phyloP scores from a whole-genome alignment of 2,329 filamentous ascomycete species.

The Leptographium radiaticola region DNA sequence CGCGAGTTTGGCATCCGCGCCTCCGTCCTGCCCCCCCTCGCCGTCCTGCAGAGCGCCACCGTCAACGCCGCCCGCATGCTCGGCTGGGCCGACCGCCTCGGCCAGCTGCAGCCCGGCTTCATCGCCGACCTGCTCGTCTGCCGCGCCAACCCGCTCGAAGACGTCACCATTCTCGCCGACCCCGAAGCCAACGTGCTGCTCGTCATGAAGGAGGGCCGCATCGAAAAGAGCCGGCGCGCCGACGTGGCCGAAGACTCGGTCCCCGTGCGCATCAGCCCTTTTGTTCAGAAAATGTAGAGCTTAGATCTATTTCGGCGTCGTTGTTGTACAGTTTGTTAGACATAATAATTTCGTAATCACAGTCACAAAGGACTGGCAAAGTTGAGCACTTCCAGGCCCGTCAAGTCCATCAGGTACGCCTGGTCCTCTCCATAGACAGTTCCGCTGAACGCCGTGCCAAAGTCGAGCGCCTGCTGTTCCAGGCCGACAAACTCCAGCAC shows the following conservation, averaged over 20 bases:
- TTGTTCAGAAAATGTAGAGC: background rate
- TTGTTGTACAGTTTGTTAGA: background rate
- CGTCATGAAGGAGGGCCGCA: slow-evolving; percentile 38
- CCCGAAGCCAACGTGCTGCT: slow-evolving; percentile 30
- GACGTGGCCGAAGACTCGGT: background rate
- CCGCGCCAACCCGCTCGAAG: slow-evolving; percentile 35
- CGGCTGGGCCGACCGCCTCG: slow-evolving; percentile 27
- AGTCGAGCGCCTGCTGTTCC: background rate
- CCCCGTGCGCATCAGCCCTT: background rate
- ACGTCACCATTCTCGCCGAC: slow-evolving; percentile 33
- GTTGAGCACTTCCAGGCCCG: background rate
- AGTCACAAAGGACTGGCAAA: background rate
- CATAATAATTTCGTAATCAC: background rate
- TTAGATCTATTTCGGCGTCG: background rate
- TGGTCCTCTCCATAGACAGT: background rate
- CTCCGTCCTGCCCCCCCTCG: slow-evolving; percentile 25
- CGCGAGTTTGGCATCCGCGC: slow-evolving; percentile 33
- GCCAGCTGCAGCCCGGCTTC: slow-evolving; percentile 33
- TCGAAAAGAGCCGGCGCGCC: slow-evolving; percentile 19
- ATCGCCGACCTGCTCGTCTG: slow-evolving; percentile 37
- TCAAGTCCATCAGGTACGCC: background rate
- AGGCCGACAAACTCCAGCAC: background rate
- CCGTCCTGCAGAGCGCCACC: slow-evolving; percentile 37
- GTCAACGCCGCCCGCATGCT: slow-evolving; percentile 35
- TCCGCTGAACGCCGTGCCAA: background rate